A percentile compares a stretch with the other conserved stretches of the same genome.
These are phyloP conservation scores for Leccinum rimulosum DNA, from an alignment of 768 basidiomycete genomes.

Conservation along the genomic window DNA sequence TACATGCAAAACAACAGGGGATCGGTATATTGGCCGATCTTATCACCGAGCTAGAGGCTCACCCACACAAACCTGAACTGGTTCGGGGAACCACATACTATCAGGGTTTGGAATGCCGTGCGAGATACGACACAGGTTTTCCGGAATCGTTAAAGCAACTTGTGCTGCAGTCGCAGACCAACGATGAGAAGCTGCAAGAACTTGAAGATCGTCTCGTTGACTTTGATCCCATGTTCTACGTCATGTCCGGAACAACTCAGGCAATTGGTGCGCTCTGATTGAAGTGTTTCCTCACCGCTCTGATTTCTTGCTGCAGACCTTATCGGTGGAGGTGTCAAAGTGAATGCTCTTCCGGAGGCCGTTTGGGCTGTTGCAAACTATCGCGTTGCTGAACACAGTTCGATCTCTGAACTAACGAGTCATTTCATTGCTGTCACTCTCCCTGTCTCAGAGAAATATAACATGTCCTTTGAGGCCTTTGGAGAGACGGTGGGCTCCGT, in stretches of 20 bases:
- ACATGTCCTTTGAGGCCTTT: constrained; percentile 42
- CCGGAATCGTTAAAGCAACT: constrained; percentile 22
- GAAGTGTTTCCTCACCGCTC: constrained; percentile 11
- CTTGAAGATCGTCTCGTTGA: constrained; percentile 17
- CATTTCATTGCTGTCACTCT: constrained; percentile 9
- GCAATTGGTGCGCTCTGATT: constrained; percentile 21
- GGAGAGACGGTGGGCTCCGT: constrained; percentile 29
- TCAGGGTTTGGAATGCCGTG: constrained; percentile 39
- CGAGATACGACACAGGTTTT: constrained; percentile 38
- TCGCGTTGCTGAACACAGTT: constrained; percentile 34
- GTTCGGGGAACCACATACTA: constrained; percentile 26
- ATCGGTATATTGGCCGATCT: constrained; percentile 52
- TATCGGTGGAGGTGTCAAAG: constrained; percentile 41
- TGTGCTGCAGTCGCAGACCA: constrained; percentile 21
- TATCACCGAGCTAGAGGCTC: constrained; percentile 45
- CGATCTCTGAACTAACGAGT: constrained; percentile 9
- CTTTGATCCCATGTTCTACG: constrained; percentile 21
- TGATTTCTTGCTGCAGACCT: constrained; percentile 37
- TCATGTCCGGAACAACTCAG: constrained; percentile 26
- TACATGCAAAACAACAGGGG: constrained; percentile 17
- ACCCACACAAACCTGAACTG: constrained; percentile 39
- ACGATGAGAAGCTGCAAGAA: constrained; percentile 18
- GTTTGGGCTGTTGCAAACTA: constrained; percentile 36
- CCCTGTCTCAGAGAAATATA: constrained; percentile 32
- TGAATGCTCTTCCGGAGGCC: constrained; percentile 46